phyloP scores from a whole-genome alignment of 2,329 filamentous ascomycete genomes.

The Westerdykella sp. region DNA sequence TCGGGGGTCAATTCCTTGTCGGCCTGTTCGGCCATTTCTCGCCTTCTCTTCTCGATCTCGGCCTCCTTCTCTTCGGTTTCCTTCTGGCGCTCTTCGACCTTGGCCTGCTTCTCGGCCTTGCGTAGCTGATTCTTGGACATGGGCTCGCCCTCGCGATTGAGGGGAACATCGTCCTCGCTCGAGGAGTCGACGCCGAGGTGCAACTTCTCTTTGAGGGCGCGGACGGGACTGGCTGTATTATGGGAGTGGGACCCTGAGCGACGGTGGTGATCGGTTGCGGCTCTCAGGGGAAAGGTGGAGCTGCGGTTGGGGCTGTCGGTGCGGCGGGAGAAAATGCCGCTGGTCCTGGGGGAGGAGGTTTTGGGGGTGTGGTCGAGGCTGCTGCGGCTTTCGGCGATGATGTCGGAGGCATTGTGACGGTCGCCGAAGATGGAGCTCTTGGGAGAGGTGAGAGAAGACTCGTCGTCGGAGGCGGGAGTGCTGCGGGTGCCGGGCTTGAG shows the following conservation, averaged over 20 bases:
- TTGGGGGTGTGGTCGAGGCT: slow-evolving; percentile 22
- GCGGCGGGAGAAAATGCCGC: slow-evolving; percentile 32
- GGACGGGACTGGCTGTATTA: slow-evolving; percentile 33
- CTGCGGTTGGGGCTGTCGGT: slow-evolving; percentile 32
- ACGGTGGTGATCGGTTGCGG: slow-evolving; percentile 13
- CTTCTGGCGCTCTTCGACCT: slow-evolving; percentile 41
- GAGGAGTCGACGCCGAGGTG: slow-evolving; percentile 31
- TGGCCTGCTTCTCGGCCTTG: slow-evolving; percentile 43
- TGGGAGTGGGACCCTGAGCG: slow-evolving; percentile 20
- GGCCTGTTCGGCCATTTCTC: slow-evolving; percentile 45
- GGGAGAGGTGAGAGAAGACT: slow-evolving; percentile 27
- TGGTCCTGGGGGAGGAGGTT: slow-evolving; percentile 15
- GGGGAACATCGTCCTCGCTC: slow-evolving; percentile 32
- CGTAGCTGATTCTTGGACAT: slow-evolving; percentile 46
- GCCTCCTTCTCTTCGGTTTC: slow-evolving; percentile 40
- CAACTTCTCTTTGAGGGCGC: slow-evolving; percentile 37
- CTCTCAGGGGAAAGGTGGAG: slow-evolving; percentile 8
- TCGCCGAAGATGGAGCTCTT: slow-evolving; percentile 16
- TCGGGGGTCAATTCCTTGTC: slow-evolving; percentile 51
- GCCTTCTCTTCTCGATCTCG: slow-evolving; percentile 44
- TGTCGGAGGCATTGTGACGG: slow-evolving; percentile 19
- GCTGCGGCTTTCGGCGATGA: slow-evolving; percentile 21
- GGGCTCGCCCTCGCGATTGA: slow-evolving; percentile 46
- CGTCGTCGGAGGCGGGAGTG: slow-evolving; percentile 31
- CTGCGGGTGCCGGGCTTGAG: slow-evolving; percentile 36